phyloP scores from a whole-genome alignment of 2,329 filamentous ascomycete genomes.

The Periconia sp. region DNA sequence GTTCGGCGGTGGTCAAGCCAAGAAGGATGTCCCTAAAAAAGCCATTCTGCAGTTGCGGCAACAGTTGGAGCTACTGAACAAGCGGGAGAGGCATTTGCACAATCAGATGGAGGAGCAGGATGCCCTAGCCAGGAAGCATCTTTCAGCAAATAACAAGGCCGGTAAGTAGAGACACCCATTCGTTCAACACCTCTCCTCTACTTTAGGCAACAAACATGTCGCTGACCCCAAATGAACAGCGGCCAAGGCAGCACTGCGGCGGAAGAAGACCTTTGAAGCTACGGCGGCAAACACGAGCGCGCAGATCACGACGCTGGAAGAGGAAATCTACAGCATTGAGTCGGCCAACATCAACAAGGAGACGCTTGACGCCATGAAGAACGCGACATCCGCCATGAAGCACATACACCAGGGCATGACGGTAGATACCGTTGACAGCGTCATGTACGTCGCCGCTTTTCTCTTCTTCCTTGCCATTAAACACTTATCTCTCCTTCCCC shows the following conservation, averaged over 20 bases:
- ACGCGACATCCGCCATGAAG: constrained; percentile 87
- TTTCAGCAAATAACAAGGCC: constrained; percentile 85
- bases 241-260: constrained; percentile 84
- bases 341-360: constrained; percentile 98
- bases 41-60: constrained; percentile 85
- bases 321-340: constrained; percentile 95
- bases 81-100: constrained; percentile 88
- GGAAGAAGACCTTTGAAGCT: constrained; percentile 94
- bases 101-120: constrained; percentile 94
- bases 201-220: background rate
- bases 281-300: constrained; percentile 86
- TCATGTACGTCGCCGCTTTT: constrained; percentile 69
- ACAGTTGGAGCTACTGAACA: constrained; percentile 96
- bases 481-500: background rate
- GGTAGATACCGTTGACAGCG: constrained; percentile 91
- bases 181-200: background rate
- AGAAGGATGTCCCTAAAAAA: constrained; percentile 94
- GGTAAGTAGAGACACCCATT: constrained; percentile 58
- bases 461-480: too few species aligned
- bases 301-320: constrained; percentile 89
- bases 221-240: constrained; percentile 54
- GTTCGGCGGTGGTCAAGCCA: constrained; percentile 85
- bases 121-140: constrained; percentile 81
- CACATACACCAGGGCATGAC: constrained; percentile 88
- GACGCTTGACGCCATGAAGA: constrained; percentile 92